Base-by-base conservation (phyloP, 2,329 filamentous ascomycete genomes). In the Cryphonectria japonica region DNA sequence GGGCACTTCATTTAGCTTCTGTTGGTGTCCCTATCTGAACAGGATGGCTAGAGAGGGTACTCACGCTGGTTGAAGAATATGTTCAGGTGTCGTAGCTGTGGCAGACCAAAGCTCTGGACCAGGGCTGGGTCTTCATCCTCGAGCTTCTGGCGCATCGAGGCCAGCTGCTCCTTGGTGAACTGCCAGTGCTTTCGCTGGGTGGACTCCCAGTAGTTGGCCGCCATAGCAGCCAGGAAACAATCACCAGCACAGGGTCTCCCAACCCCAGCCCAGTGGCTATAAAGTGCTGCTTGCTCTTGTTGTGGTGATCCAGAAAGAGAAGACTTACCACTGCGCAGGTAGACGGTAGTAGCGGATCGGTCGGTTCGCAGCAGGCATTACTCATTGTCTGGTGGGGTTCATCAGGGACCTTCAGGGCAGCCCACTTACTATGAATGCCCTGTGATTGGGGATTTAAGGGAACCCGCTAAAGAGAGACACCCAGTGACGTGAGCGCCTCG, bases 181-280 rank as follows among this genome's bases (percentile, higher is more conserved):
- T 93, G 92, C 96, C 96, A 99, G 83, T 93, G 89, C 76, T 90
- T 92, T 76, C 92, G 89, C 83, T 99, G 96, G 37, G 94, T 96
- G 69, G 96, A 98, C 74, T 94, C 92, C 95, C 95, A 99, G 84
- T 95, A 99, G 82, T 95, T 98, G 79, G 95, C 93, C 46, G 95
- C 93, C 95, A 98, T 98, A 68, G 71, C 77, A 69, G 59, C 39
- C 72, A 73, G 13, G 37, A 26, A n/a, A 26, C 3, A 39, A 34
- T 29, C 22, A 46, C 46, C 16, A 16, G 37, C 11, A 32, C 60
- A 26, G n/a, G 29, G 60, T 2, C 9, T 3, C 29, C 26, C 14
- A 43, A 39, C n/a, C 19, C 37, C n/a, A 43, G 39, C n/a, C 19
- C 37, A 16, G n/a, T 13, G n/a, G 41, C n/a, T 67, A 63, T 50